Base-by-base conservation (phyloP, 2,329 filamentous ascomycete genomes). In the Fusarium burgessii region DNA sequence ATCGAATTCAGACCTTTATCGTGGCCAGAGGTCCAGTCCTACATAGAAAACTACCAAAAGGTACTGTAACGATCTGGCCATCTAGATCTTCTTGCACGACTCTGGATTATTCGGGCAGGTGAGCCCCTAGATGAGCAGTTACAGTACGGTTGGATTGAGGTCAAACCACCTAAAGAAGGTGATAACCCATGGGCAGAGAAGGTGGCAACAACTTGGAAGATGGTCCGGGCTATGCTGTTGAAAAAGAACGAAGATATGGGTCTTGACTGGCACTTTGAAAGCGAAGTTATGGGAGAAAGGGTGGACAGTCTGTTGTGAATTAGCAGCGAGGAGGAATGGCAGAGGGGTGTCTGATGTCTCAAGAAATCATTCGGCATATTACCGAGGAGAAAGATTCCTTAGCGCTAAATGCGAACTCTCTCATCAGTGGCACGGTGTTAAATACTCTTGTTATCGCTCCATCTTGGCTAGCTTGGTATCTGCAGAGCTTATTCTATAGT, bases 41-140 rank as follows among this genome's bases (percentile, higher is more conserved):
- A 4, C 15, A 9, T 8, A 3, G 13, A 32, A 27, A 18, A 32
- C 25, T 12, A 17, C 15, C 9, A 43, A 13, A 11, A 7, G 25
- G 8, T 18, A n/a, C 5, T 18, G 36, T n/a, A 7, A 20, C 4
- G 0, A 6, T 4, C 3, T 5, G 2, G 3, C 2, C 7, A 47
- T 15, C 18, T 6, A 8, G 46, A 33, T 1, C 7, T 49, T 10
- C 2, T 33, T 18, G 29, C 29, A 9, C 29, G 46, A 23, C 29
- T 49, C 9, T 49, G 46, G 46, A 18, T 49, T 17, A 49, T 33
- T 6, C n/a, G 46, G 1, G 15, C 29, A 3, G n/a, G 29, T 23
- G 29, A 23, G 10, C 12, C 7, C n/a, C 2, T 49, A 5, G n/a
- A 20, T 14, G 29, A 49, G 6, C 46, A 49, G 3, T 33, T n/a